Evolutionary conservation across 2,329 filamentous ascomycete species (phyloP), one percentile per base, ranked within the genome.

Genomic region (Myriangium duriaei): DNA sequence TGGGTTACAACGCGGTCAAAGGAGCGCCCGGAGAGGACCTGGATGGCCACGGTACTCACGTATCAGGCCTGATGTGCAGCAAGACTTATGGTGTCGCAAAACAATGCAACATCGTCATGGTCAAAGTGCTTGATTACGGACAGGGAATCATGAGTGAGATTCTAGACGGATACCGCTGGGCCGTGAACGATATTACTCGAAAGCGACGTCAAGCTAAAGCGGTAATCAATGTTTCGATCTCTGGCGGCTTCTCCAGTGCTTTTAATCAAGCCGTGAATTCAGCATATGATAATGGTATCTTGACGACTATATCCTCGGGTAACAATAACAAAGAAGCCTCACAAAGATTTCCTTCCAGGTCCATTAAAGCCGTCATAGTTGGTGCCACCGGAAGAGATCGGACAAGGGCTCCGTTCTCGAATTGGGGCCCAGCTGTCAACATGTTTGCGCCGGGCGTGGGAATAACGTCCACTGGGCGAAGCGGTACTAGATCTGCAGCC

Each of bases 21-120:
- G 42, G 56, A 49, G 34, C 40, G 10, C 50, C 57, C 40, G 55
- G 51, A 14, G 54, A 52, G n/a, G 61, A 64, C 41, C 62, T 69
- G 46, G 72, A 77, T 48, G 75, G 75, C 10, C 76, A 79, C 55
- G 76, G 76, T 28, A 74, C 65, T 39, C 76, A 79, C 59, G 72
- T 76, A 16, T 67, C 73, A 7, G 76, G 73, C 15, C 79, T 73
- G 11, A 70, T 77, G 30, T 76, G 63, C 14, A 72, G 73, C 21
- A 62, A 59, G 37, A 76, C 69, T 2, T 78, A 72, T 41, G 76
- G 76, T 45, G 72, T 79, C 4, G 71, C 74, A 48, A 76, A 76
- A 60, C 67, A 67, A 38, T 67, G 65, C 40, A 57, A 60, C 39
- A 56, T 76, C 31, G 55, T 75, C 36, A 71, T 65, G 26, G 72